phyloP scores from a whole-genome alignment of 495 filamentous ascomycete genomes.

The Aspergillus nidulans region DNA sequence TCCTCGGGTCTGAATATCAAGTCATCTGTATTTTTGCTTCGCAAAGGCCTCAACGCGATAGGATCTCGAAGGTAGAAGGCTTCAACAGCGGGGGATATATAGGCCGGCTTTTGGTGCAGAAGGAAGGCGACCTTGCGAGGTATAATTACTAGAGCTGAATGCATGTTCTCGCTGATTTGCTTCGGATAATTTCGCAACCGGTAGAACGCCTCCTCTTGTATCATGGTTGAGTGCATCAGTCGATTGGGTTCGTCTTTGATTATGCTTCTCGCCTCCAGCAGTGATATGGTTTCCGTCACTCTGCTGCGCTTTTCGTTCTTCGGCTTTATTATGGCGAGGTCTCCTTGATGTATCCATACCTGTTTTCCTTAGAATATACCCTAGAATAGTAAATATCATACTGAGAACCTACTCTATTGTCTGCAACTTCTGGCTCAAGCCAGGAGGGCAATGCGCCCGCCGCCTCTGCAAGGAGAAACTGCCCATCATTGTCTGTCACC shows the following conservation, averaged over 20 bases:
- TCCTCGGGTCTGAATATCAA: constrained; percentile 69
- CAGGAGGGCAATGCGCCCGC: constrained; percentile 82
- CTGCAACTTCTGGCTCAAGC: constrained; percentile 87
- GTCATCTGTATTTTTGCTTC: constrained; percentile 39
- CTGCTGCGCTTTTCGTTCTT: constrained; percentile 28
- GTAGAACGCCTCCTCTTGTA: constrained; percentile 89
- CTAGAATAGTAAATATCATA: not conserved
- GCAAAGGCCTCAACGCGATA: constrained; percentile 64
- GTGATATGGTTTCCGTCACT: constrained; percentile 47
- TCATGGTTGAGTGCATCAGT: constrained; percentile 59
- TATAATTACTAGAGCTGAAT: constrained; percentile 65
- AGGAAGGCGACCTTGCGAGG: constrained; percentile 82
- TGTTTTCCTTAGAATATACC: constrained; percentile 16
- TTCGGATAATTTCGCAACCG: constrained; percentile 76
- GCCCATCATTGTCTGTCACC: constrained; percentile 82
- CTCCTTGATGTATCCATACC: constrained; percentile 74
- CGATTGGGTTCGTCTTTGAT: constrained; percentile 48
- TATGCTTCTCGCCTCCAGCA: constrained; percentile 55
- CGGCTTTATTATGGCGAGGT: constrained; percentile 69
- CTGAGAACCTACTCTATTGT: constrained; percentile 61
- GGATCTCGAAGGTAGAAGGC: constrained; percentile 92
- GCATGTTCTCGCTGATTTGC: constrained; percentile 64
- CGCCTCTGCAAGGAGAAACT: constrained; percentile 93
- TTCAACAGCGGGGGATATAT: constrained; percentile 79
- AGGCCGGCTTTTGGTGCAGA: constrained; percentile 64